These are phyloP conservation scores for Quercus alba DNA, from an alignment of 306 rosid genomes.

Conservation along the genomic window DNA sequence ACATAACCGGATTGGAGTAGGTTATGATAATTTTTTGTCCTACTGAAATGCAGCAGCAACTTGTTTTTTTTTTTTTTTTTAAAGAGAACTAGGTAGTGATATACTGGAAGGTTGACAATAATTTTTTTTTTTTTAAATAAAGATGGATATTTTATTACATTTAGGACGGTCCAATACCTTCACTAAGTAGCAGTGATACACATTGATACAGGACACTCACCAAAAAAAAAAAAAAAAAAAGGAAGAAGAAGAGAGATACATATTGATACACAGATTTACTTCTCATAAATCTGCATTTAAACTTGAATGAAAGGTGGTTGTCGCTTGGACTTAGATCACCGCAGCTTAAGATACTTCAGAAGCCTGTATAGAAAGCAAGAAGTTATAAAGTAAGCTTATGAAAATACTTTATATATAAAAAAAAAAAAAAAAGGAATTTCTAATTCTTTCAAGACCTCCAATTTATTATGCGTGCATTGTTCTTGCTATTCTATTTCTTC, in stretches of 20 bases:
- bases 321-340: background rate
- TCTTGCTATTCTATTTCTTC: background rate
- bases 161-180: background rate
- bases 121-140: background rate
- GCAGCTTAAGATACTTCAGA: conserved; percentile 21
- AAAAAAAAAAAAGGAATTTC: background rate
- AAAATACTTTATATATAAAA: background rate
- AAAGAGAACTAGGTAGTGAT: background rate
- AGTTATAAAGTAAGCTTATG: background rate
- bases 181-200: too few species aligned
- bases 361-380: conserved; percentile 6
- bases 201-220: background rate
- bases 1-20: too few species aligned
- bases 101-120: background rate
- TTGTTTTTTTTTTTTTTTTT: too few species aligned
- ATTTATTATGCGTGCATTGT: background rate
- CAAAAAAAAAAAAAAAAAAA: background rate
- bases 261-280: background rate
- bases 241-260: background rate
- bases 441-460: background rate
- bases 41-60: too few species aligned
- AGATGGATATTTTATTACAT: background rate
- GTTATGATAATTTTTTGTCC: too few species aligned
- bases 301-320: background rate
- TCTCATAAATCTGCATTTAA: background rate